Base-by-base conservation (phyloP, 352 stramenopile genomes). In the Phytophthora meadii region DNA sequence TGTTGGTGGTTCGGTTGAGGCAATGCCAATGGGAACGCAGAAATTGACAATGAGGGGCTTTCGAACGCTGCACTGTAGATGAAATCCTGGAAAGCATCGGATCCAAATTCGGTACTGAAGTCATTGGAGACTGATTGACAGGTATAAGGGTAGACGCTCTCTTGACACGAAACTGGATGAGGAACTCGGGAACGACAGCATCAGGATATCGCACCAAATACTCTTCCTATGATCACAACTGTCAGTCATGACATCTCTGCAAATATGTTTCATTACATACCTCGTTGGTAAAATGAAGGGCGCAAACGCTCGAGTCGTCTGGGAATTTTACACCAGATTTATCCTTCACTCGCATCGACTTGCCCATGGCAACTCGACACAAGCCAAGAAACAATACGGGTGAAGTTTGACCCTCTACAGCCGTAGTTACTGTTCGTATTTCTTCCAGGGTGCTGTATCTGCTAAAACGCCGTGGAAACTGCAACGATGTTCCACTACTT, bases 401-500 rank as follows among this genome's bases (percentile, higher is more conserved):
- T 17, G 45, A 40, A 3, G 39, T 12, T 10, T 69, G n/a, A 7
- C 63, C 30, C 40, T 54, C 27, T 10, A 7, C 15, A 7, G 42
- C 2, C 12, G 41, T 44, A 5, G 28, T n/a, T 14, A 44, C 19
- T 25, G 27, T 34, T 4, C 55, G 67, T 17, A 64, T 59, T 44
- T 66, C 77, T 24, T 89, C 58, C n/a, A 94, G 60, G n/a, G 87
- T 93, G 46, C 77, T 90, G 58, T 84, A 93, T 10, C 87, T 70
- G 48, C 82, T 91, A 49, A 94, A 94, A 0, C 68, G 68, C 7
- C 80, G 55, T 14, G 87, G 85, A 59, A 95, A 94, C 3, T 37
- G 11, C 37, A 88, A 39, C 15, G 48, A 15, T 0, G 40, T 49
- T 2, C 59, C 54, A 10, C 61, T 44, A 2, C 25, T 46, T 41